Evolutionary conservation across 495 filamentous ascomycete species (phyloP).

Genomic region (Penicillium canariense): DNA sequence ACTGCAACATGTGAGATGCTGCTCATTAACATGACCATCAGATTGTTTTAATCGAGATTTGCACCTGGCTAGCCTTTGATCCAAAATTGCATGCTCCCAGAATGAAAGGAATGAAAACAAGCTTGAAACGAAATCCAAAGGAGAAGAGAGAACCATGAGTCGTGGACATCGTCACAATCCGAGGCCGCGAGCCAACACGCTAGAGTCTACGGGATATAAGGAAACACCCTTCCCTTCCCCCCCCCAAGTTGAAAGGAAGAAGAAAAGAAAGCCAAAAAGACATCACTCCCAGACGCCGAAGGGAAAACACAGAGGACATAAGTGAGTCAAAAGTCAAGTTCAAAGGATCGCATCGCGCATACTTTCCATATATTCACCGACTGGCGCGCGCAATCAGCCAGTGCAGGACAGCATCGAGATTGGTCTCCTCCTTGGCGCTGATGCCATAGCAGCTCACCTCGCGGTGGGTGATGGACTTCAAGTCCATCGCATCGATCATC

Average conservation of each 20-base stretch:
- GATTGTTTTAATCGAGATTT: conserved; percentile 7
- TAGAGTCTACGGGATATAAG: conserved; percentile 20
- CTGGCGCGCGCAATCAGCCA: conserved; percentile 91
- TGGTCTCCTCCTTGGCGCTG: conserved; percentile 97
- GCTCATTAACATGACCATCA: conserved; percentile 3
- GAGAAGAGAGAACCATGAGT: conserved; percentile 6
- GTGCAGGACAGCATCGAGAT: conserved; percentile 93
- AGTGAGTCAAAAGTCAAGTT: neutral
- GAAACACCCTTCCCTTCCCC: too few relatives aligned
- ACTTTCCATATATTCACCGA: conserved; percentile 20
- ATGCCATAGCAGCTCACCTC: conserved; percentile 99
- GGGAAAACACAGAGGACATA: neutral
- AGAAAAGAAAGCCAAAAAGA: neutral
- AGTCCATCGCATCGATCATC: conserved; percentile 86
- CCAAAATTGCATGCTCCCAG: conserved; percentile 15
- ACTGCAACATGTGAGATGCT: neutral
- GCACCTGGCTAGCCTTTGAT: conserved; percentile 3
- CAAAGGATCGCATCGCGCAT: neutral
- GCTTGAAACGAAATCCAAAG: neutral
- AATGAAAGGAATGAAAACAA: neutral
- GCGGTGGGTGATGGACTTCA: conserved; percentile 83
- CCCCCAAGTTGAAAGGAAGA: neutral
- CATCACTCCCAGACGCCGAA: conserved; percentile 2
- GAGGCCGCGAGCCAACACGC: conserved; percentile 24
- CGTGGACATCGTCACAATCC: conserved; percentile 23